phyloP scores from a whole-genome alignment of 2,329 filamentous ascomycete species.

The Epichloe baconii region DNA sequence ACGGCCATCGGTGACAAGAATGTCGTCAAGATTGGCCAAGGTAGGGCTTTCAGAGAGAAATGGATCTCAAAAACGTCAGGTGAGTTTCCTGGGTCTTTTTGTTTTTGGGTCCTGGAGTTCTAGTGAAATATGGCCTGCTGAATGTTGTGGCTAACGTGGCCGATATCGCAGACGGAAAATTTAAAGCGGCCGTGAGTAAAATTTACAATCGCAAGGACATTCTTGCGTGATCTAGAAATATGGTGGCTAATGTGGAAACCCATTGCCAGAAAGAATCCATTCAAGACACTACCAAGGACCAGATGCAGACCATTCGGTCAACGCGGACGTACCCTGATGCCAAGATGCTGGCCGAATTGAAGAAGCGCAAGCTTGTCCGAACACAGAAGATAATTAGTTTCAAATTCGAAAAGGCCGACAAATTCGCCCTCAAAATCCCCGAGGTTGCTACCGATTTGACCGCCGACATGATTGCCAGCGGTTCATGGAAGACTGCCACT shows the following conservation, averaged over 20 bases:
- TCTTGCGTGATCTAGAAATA: not conserved
- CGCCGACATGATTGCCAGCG: constrained; percentile 76
- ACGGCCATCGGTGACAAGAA: constrained; percentile 58
- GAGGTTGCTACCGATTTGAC: constrained; percentile 95
- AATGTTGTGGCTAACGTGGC: constrained; percentile 1
- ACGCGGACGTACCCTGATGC: constrained; percentile 53
- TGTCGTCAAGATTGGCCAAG: constrained; percentile 73
- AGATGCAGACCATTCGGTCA: constrained; percentile 60
- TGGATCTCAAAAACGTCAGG: constrained; percentile 53
- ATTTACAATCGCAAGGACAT: not conserved
- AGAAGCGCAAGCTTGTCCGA: constrained; percentile 81
- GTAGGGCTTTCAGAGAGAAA: constrained; percentile 79
- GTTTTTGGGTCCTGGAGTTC: not conserved
- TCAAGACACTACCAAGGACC: constrained; percentile 63
- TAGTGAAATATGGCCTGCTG: not conserved
- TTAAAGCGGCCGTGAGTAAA: constrained; percentile 6
- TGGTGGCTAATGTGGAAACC: not conserved
- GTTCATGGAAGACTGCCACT: constrained; percentile 81
- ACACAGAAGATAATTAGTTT: constrained; percentile 78
- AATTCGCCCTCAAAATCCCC: constrained; percentile 77
- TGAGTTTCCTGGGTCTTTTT: constrained; percentile 23
- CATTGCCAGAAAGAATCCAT: constrained; percentile 51
- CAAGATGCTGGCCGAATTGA: constrained; percentile 69
- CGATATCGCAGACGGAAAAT: constrained; percentile 5
- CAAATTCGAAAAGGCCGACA: constrained; percentile 69